A percentile compares a stretch with the other conserved stretches of the same genome.
These are phyloP conservation scores for Stropharia rugosoannulata DNA, from an alignment of 768 basidiomycete species.

Conservation along the genomic window DNA sequence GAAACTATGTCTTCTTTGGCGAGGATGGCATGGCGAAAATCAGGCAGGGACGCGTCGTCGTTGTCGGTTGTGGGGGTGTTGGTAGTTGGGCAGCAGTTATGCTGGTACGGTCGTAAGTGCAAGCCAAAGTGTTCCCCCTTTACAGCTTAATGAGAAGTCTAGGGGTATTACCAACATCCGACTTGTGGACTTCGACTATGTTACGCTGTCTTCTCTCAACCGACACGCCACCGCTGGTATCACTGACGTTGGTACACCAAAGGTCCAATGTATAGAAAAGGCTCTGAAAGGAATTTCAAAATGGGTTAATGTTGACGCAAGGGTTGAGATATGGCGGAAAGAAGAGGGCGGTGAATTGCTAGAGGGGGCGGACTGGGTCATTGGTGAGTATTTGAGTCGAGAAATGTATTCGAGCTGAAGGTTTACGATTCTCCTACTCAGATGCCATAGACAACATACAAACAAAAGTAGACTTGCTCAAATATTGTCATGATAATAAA, in stretches of 20 bases:
- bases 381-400: constrained; percentile 49
- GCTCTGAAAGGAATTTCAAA: constrained; percentile 70
- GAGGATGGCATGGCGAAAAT: constrained; percentile 84
- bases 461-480: constrained; percentile 92
- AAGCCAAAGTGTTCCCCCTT: not conserved
- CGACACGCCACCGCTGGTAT: constrained; percentile 88
- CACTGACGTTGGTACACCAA: constrained; percentile 92
- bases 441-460: constrained; percentile 98
- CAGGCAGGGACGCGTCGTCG: constrained; percentile 71
- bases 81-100: constrained; percentile 96
- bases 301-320: constrained; percentile 86
- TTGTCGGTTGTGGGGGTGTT: constrained; percentile 96
- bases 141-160: not conserved
- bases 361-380: constrained; percentile 90
- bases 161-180: constrained; percentile 78
- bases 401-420: not conserved
- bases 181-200: constrained; percentile 94
- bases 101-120: constrained; percentile 83
- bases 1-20: constrained; percentile 95
- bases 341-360: constrained; percentile 74
- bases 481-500: constrained; percentile 76
- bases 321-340: constrained; percentile 84
- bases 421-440: constrained; percentile 15
- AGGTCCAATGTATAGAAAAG: constrained; percentile 77
- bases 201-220: constrained; percentile 93